phyloP scores from a whole-genome alignment of 306 rosid genomes.

The Adenanthera pavonina region DNA sequence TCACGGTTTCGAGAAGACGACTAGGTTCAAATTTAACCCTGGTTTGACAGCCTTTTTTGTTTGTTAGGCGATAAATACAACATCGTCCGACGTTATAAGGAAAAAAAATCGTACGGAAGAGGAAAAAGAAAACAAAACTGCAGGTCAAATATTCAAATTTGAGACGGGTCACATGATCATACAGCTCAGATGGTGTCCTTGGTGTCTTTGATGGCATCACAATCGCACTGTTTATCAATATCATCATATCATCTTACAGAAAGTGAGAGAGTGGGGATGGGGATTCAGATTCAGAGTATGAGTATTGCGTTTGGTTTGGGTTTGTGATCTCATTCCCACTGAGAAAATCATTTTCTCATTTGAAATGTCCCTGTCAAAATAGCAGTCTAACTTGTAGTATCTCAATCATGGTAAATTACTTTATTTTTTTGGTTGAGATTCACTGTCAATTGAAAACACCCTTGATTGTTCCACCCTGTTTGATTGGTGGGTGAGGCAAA shows the following conservation, averaged over 20 bases:
- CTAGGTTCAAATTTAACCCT: not conserved
- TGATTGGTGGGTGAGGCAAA: constrained; percentile 30
- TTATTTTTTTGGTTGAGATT: constrained; percentile 28
- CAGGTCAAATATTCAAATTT: constrained; percentile 38
- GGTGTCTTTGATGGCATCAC: constrained; percentile 27
- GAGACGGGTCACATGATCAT: constrained; percentile 42
- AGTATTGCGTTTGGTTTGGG: constrained; percentile 24
- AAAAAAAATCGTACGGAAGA: not conserved
- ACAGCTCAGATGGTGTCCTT: not conserved
- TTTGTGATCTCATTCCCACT: constrained; percentile 28
- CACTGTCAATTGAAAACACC: constrained; percentile 31
- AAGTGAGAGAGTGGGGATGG: constrained; percentile 1
- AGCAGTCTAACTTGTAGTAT: constrained; percentile 36
- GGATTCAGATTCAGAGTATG: not conserved
- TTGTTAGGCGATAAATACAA: not conserved
- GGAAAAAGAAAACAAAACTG: not conserved
- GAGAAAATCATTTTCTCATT: constrained; percentile 16
- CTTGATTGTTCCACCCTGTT: constrained; percentile 32
- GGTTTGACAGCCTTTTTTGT: not conserved
- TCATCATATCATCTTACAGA: not conserved
- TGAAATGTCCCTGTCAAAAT: constrained; percentile 42
- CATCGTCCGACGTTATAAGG: not conserved
- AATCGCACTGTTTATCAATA: not conserved
- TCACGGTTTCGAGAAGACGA: not conserved
- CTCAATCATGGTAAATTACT: constrained; percentile 33